phyloP scores from a whole-genome alignment of 1,284 basidiomycete species.

The Malassezia cuniculi region DNA sequence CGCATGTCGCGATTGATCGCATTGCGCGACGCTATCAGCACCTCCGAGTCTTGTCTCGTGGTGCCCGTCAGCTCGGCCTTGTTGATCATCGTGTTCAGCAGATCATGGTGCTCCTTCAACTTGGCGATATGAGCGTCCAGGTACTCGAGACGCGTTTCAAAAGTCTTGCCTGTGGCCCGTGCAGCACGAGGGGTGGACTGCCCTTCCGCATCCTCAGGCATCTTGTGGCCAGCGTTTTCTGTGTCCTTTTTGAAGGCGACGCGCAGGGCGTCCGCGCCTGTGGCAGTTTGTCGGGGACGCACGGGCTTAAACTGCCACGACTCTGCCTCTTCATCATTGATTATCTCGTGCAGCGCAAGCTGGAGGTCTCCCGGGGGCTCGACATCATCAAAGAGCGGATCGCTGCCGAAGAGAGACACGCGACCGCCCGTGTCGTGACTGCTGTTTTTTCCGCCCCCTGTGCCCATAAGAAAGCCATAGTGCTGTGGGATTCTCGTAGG shows the following conservation, averaged over 20 bases:
- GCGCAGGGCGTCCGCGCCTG: too few relatives aligned
- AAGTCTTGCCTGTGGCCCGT: too few relatives aligned
- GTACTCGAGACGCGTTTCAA: too few relatives aligned
- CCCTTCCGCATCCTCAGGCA: too few relatives aligned
- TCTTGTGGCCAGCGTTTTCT: too few relatives aligned
- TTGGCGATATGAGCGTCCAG: slow-evolving; percentile 58
- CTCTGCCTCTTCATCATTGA: too few relatives aligned
- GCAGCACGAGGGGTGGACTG: too few relatives aligned
- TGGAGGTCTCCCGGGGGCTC: slow-evolving; percentile 53
- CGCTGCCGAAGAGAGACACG: slow-evolving; percentile 24
- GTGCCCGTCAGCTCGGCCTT: slow-evolving; percentile 81
- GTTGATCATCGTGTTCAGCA: slow-evolving; percentile 72
- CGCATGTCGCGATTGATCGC: slow-evolving; percentile 69
- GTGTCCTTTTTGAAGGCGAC: too few relatives aligned
- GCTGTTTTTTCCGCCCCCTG: slow-evolving; percentile 16
- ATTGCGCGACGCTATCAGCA: slow-evolving; percentile 66
- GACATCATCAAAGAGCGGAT: slow-evolving; percentile 28
- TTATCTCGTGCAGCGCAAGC: slow-evolving; percentile 82
- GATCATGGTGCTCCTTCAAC: slow-evolving; percentile 63
- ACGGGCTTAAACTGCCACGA: too few relatives aligned
- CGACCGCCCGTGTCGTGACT: slow-evolving; percentile 13
- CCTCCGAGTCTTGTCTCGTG: slow-evolving; percentile 66
- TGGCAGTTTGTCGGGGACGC: too few relatives aligned
- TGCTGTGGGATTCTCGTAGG: background rate
- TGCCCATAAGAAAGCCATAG: slow-evolving; percentile 20